Evolutionary conservation across 2,329 filamentous ascomycete species (phyloP).

Genomic region (Colletotrichum aenigma): DNA sequence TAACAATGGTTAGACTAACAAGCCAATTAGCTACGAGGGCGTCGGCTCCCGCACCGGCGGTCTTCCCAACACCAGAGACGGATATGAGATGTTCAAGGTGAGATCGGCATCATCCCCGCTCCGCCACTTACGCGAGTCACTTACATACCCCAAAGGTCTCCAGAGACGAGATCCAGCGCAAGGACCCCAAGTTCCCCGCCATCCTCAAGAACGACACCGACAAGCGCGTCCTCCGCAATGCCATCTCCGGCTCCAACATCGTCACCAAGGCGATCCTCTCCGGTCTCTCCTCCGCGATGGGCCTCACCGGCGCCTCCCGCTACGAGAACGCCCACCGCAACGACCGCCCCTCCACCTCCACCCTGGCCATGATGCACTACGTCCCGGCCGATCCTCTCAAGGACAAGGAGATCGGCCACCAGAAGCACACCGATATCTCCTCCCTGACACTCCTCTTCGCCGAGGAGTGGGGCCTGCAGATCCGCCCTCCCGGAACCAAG

Average conservation of each 20-base stretch:
- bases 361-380: slow-evolving; percentile 61
- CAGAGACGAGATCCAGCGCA: slow-evolving; percentile 53
- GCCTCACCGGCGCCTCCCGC: slow-evolving; percentile 46
- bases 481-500: slow-evolving; percentile 49
- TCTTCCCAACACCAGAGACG: slow-evolving; percentile 51
- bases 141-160: slow-evolving; percentile 33
- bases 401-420: slow-evolving; percentile 52
- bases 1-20: neutral
- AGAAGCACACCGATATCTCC: slow-evolving; percentile 63
- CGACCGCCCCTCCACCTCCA: slow-evolving; percentile 51
- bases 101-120: slow-evolving; percentile 20
- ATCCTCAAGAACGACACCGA: slow-evolving; percentile 53
- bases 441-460: slow-evolving; percentile 60
- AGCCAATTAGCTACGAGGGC: slow-evolving; percentile 46
- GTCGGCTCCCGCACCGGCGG: slow-evolving; percentile 53
- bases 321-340: slow-evolving; percentile 58
- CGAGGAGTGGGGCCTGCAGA: slow-evolving; percentile 62
- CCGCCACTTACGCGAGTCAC: neutral
- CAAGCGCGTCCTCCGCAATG: slow-evolving; percentile 51
- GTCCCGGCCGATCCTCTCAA: slow-evolving; percentile 44
- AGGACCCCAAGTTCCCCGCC: slow-evolving; percentile 48
- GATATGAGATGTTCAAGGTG: slow-evolving; percentile 57
- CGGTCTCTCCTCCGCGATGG: slow-evolving; percentile 49
- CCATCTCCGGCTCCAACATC: slow-evolving; percentile 54
- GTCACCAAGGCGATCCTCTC: slow-evolving; percentile 55